Evolutionary conservation across 148 eudicot species (phyloP).

Genomic region (Camellia lanceoleosa): DNA sequence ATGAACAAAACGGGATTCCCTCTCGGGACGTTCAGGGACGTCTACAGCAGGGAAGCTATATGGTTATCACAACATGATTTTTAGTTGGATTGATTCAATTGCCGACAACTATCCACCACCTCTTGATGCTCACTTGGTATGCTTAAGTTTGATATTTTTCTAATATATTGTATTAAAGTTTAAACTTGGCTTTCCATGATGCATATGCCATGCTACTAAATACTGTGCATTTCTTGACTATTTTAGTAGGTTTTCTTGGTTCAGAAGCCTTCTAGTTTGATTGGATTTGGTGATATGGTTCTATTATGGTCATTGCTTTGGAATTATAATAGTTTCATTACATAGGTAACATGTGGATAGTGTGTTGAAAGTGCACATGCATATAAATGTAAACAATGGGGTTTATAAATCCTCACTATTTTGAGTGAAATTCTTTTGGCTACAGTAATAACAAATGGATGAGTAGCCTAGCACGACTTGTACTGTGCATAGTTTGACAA

Average conservation of each 20-base stretch:
- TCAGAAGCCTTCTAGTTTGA: not conserved
- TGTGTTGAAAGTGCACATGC: not conserved
- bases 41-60: slow-evolving; percentile 99
- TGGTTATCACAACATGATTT: slow-evolving; percentile 99
- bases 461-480: not conserved
- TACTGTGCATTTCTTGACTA: not conserved
- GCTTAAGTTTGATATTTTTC: not conserved
- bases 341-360: not conserved
- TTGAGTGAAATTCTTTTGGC: not conserved
- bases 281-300: not conserved
- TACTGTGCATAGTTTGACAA: not conserved
- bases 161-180: not conserved
- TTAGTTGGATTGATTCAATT: slow-evolving; percentile 98
- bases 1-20: too few relatives aligned
- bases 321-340: not conserved
- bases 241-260: not conserved
- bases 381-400: not conserved
- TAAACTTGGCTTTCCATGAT: not conserved
- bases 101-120: slow-evolving; percentile 97
- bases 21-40: too few relatives aligned
- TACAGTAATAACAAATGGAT: not conserved
- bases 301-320: not conserved
- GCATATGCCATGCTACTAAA: not conserved
- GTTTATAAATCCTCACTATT: not conserved
- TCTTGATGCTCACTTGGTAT: slow-evolving; percentile 99